Evolutionary conservation across 2,329 filamentous ascomycete species (phyloP), one percentile per base, ranked within the genome.

Genomic region (Penicillium sp.): DNA sequence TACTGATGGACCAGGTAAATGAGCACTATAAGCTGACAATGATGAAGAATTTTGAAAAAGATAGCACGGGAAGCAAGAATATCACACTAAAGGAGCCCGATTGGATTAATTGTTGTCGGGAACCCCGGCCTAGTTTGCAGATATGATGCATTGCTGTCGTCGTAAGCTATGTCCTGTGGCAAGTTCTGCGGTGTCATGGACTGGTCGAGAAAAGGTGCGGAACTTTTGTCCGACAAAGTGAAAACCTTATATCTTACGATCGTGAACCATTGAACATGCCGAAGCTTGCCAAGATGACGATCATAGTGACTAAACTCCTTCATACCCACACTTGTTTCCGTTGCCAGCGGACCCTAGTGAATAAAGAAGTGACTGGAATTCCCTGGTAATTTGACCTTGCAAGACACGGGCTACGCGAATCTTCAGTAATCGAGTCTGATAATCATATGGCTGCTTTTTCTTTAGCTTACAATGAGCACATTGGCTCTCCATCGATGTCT

Each of bases 131-230:
- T 22, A 22, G 24, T 42, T 2, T 22, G 13, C 33, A 42, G 22
- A 24, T 49, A 64, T 66, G 64, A 65, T 65, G 63, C 50, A 65
- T 45, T 26, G 44, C 48, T 66, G 60, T 65, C 65, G 63, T 55
- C 44, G n/a, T 39, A 11, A 21, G 4, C 27, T 4, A 21, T 16
- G 24, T 26, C 5, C 22, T 8, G 11, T 42, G 9, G n/a, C 22
- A 39, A 19, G 6, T 11, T 33, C 3, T 47, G 9, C 22, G 19
- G 26, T 27, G 4, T 4, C 5, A 21, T 11, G 31, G 13, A 10
- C 35, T 39, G 16, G 8, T 4, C 16, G 16, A 47, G 22, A 27
- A n/a, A 22, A 52, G 33, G 8, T 35, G 27, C 63, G 64, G 64
- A 63, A 65, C 39, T 54, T 10, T 46, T 22, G 27, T 62, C 64